These are phyloP conservation scores for Aphanomyces astaci DNA, from an alignment of 352 stramenopile species.

Conservation along the genomic window DNA sequence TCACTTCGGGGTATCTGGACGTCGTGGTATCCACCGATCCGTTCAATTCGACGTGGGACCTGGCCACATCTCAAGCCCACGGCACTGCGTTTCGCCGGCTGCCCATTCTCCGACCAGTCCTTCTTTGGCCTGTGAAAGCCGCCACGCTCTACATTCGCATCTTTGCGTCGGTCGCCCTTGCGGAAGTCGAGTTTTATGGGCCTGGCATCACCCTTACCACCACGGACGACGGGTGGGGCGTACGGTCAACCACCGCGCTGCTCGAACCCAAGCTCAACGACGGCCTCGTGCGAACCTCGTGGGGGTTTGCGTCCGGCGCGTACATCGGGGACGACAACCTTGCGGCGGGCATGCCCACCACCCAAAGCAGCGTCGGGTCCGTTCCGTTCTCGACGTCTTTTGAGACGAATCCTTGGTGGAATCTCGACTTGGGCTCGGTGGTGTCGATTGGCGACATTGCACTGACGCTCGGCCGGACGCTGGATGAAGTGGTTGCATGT, in stretches of 20 bases:
- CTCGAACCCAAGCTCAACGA: conserved; percentile 7
- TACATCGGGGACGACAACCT: conserved; percentile 46
- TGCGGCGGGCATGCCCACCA: conserved; percentile 44
- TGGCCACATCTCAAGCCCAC: neutral
- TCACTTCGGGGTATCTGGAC: conserved; percentile 29
- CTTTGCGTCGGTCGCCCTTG: conserved; percentile 24
- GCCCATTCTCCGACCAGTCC: neutral
- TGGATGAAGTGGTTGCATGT: conserved; percentile 7
- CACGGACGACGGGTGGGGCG: conserved; percentile 34
- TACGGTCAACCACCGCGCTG: conserved; percentile 30
- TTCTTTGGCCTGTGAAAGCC: conserved; percentile 6
- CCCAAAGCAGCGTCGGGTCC: conserved; percentile 48
- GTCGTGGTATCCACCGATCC: conserved; percentile 33
- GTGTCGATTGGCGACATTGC: conserved; percentile 41
- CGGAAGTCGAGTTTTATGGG: conserved; percentile 48
- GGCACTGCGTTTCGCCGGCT: neutral
- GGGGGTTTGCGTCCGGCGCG: conserved; percentile 39
- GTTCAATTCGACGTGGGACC: conserved; percentile 21
- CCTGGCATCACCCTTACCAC: conserved; percentile 38
- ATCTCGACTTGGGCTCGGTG: conserved; percentile 48
- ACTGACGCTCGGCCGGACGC: conserved; percentile 21
- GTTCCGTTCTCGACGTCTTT: neutral
- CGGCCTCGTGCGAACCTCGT: neutral
- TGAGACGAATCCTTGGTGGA: conserved; percentile 52
- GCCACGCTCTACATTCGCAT: conserved; percentile 11